Evolutionary conservation across 495 filamentous ascomycete species (phyloP), one percentile per base, ranked within the genome.

Genomic region (Podospora fimiseda): DNA sequence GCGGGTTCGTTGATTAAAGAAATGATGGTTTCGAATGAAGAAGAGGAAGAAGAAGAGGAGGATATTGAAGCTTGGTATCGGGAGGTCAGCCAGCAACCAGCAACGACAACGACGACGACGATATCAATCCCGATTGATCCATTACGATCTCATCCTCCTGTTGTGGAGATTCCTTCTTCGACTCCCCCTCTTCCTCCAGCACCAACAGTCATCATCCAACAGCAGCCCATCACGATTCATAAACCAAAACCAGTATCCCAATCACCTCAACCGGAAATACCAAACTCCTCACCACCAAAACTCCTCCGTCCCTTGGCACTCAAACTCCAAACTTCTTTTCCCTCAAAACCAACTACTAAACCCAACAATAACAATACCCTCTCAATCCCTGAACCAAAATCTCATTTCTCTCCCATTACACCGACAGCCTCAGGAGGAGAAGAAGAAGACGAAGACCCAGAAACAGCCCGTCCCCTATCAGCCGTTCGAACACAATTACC

Each of bases 311-410:
- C 37, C 52, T 52, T 65, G 2, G 59, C 56, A 7, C 62, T 76
- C 1, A 72, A 66, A 48, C 63, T 75, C 15, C 68, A 74, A 51
- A 76, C 71, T n/a, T 57, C 60, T 14, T 65, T 74, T 4, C 56
- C 57, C 37, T 22, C 33, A 37, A 22, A n/a, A n/a, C n/a, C n/a
- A n/a, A n/a, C n/a, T n/a, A n/a, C n/a, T n/a, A n/a, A n/a, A n/a
- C n/a, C n/a, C n/a, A n/a, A n/a, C n/a, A n/a, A n/a, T n/a, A n/a
- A n/a, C n/a, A n/a, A n/a, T n/a, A n/a, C n/a, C n/a, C n/a, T n/a
- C n/a, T n/a, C n/a, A n/a, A n/a, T n/a, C n/a, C n/a, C n/a, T n/a
- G n/a, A n/a, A n/a, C n/a, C n/a, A n/a, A n/a, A n/a, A n/a, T n/a
- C n/a, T n/a, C n/a, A 36, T 42, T 20, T 5, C 0, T 13, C 19